These are phyloP conservation scores for Posidonia oceanica DNA, from an alignment of 116 monocot genomes.

Conservation along the genomic window DNA sequence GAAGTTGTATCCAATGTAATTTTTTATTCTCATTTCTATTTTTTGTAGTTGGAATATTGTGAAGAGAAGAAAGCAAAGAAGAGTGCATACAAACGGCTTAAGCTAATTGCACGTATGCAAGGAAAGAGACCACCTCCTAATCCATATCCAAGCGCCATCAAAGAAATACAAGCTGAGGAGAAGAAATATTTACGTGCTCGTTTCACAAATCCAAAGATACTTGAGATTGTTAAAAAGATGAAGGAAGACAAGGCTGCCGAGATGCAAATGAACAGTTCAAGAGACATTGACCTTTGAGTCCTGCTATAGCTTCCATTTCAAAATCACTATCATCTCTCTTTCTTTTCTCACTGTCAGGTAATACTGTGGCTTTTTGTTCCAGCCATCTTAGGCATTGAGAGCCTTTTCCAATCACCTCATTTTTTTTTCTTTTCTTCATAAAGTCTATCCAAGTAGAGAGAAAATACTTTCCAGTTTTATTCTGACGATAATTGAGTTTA, in stretches of 20 bases:
- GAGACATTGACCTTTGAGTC: constrained; percentile 1
- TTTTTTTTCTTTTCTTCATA: too few relatives aligned
- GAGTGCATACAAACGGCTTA: constrained; percentile 62
- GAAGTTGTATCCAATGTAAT: background rate
- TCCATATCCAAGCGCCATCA: constrained; percentile 76
- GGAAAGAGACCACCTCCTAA: constrained; percentile 75
- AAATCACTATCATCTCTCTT: background rate
- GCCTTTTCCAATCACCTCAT: background rate
- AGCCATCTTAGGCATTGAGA: background rate
- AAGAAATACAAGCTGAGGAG: constrained; percentile 86
- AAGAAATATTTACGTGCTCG: constrained; percentile 57
- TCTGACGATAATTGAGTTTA: background rate
- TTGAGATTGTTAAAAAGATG: constrained; percentile 60
- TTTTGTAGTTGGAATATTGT: constrained; percentile 59
- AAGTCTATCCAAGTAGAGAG: too few relatives aligned
- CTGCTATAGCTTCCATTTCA: background rate
- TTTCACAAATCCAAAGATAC: constrained; percentile 73
- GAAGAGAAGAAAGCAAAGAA: constrained; percentile 80
- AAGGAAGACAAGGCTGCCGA: constrained; percentile 46
- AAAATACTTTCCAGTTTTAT: too few relatives aligned
- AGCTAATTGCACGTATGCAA: constrained; percentile 35
- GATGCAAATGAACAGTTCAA: constrained; percentile 14
- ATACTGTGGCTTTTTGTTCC: background rate
- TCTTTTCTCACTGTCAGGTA: too few relatives aligned
- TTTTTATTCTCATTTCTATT: background rate